These are phyloP conservation scores for Wilhelminamyces savonicus DNA, from an alignment of 805 yeast species.

Conservation along the genomic window DNA sequence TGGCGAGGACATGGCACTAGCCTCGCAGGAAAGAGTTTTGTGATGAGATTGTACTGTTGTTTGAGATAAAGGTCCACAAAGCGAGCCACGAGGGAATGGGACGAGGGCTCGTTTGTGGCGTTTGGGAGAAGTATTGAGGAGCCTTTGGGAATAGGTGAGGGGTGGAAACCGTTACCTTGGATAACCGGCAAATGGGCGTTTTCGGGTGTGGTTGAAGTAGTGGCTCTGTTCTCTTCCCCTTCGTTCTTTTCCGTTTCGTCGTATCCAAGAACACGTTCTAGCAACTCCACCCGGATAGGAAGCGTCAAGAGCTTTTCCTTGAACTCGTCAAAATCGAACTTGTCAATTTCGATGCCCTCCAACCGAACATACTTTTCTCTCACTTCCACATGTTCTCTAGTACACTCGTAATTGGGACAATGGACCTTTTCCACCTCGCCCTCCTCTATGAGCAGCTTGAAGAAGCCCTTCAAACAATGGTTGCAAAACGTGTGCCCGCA, in stretches of 20 bases:
- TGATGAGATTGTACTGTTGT: constrained; percentile 37
- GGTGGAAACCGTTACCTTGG: no score
- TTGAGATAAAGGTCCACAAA: constrained; percentile 32
- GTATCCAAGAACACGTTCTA: constrained; percentile 21
- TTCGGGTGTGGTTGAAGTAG: no score
- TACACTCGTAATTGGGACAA: constrained; percentile 53
- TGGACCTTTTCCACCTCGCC: constrained; percentile 49
- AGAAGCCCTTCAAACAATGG: constrained; percentile 7
- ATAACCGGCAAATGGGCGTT: no score
- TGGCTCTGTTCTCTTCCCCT: background rate
- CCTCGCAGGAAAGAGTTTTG: constrained; percentile 40
- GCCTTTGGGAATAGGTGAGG: no score
- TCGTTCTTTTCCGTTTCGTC: constrained; percentile 2
- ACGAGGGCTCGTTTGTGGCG: no score
- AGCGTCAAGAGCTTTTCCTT: constrained; percentile 35
- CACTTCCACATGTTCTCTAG: constrained; percentile 15
- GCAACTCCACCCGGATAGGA: constrained; percentile 27
- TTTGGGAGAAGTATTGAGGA: no score
- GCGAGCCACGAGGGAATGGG: no score
- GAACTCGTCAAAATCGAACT: constrained; percentile 21
- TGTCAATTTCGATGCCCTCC: constrained; percentile 6
- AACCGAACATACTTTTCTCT: constrained; percentile 13
- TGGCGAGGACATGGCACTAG: constrained; percentile 46
- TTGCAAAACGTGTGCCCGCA: constrained; percentile 15
- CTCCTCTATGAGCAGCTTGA: constrained; percentile 27